Evolutionary conservation across 177 flowering plant species (phyloP).

Genomic region (Vitis hybrid): DNA sequence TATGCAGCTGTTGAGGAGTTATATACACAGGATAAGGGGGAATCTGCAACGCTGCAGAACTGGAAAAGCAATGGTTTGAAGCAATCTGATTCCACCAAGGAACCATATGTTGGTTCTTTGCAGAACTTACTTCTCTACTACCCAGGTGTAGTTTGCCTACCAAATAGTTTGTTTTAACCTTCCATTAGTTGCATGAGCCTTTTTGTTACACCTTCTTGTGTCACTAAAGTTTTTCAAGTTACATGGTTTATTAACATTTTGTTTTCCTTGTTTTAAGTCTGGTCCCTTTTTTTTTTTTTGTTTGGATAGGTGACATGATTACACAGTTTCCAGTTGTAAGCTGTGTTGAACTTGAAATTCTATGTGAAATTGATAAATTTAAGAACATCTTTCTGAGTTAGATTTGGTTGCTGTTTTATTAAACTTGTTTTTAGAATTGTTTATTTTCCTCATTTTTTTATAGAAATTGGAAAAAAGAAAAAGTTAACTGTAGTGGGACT

Average conservation of each 20-base stretch:
- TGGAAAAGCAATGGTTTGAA: constrained; percentile 32
- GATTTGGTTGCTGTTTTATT: too few relatives aligned
- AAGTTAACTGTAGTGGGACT: too few relatives aligned
- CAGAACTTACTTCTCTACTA: constrained; percentile 59
- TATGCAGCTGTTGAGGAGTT: constrained; percentile 58
- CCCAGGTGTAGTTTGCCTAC: constrained; percentile 50
- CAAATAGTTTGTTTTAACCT: neutral
- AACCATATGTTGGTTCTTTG: constrained; percentile 48
- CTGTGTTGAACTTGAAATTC: too few relatives aligned
- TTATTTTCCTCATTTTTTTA: too few relatives aligned
- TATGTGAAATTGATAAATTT: too few relatives aligned
- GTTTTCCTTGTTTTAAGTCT: neutral
- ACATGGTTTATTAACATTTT: neutral
- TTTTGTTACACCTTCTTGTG: neutral
- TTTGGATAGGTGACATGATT: too few relatives aligned
- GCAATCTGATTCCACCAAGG: constrained; percentile 41
- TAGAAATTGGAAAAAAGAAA: too few relatives aligned
- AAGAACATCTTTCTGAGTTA: too few relatives aligned
- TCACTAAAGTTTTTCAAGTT: neutral
- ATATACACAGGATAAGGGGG: constrained; percentile 18
- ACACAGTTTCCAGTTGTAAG: too few relatives aligned
- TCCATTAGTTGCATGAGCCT: too few relatives aligned
- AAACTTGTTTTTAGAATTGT: too few relatives aligned
- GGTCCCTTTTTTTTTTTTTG: neutral
- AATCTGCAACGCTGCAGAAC: constrained; percentile 15